phyloP scores from a whole-genome alignment of 1,139 yeast species.

The Taphrina flavorubra region DNA sequence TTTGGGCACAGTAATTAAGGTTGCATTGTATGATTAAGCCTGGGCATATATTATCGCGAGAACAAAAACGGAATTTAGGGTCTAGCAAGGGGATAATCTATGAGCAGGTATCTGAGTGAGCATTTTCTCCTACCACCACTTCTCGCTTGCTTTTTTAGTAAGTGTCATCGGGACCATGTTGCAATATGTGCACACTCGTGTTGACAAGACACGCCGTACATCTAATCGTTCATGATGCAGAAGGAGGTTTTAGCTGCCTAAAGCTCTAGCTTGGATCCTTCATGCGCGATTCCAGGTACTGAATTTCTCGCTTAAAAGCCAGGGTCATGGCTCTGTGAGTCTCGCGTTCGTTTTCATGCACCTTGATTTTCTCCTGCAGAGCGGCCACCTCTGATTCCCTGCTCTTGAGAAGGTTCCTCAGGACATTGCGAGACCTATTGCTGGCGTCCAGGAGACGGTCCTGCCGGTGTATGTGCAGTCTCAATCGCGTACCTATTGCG shows the following conservation, averaged over 20 bases:
- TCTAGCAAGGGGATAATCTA: neutral
- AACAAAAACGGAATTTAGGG: neutral
- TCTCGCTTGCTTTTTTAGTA: too few relatives aligned
- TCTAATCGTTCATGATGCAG: too few relatives aligned
- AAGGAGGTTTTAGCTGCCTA: neutral
- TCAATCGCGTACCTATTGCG: neutral
- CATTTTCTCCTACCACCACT: too few relatives aligned
- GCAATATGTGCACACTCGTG: neutral
- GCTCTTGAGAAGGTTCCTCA: constrained; percentile 1
- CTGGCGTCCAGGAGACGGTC: constrained; percentile 15
- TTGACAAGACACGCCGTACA: neutral
- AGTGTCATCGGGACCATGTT: too few relatives aligned
- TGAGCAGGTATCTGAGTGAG: too few relatives aligned
- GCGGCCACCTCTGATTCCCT: constrained; percentile 1
- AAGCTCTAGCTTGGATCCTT: neutral
- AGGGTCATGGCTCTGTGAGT: constrained; percentile 8
- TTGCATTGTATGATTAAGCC: constrained; percentile 10
- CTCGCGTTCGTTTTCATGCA: constrained; percentile 8
- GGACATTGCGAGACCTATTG: constrained; percentile 9
- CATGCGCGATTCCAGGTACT: neutral
- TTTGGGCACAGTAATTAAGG: neutral
- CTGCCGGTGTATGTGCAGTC: constrained; percentile 6
- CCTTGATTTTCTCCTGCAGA: neutral
- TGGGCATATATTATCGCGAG: neutral
- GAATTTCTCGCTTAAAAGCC: constrained; percentile 20